phyloP scores from a whole-genome alignment of 139 green algal genomes.

The Pseudopediastrum boryanum region DNA sequence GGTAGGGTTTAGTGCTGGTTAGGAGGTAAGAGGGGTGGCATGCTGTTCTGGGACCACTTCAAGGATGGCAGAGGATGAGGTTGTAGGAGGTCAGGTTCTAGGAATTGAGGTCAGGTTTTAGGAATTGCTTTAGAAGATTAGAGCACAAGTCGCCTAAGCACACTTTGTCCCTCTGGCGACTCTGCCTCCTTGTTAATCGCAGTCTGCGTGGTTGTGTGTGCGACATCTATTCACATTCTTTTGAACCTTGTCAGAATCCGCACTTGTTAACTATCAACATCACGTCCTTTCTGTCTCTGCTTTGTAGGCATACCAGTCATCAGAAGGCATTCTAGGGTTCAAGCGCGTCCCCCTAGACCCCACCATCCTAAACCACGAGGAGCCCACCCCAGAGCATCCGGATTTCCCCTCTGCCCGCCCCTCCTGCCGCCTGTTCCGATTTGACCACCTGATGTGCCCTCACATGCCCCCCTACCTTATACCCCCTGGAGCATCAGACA shows the following conservation, averaged over 20 bases:
- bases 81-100: too few relatives aligned
- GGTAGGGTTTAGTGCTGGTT: neutral
- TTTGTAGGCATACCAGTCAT: slow-evolving; percentile 36
- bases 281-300: neutral
- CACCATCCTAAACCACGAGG: slow-evolving; percentile 17
- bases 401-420: slow-evolving; percentile 13
- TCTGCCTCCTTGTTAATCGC: neutral
- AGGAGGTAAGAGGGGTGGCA: neutral
- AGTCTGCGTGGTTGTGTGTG: neutral
- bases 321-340: slow-evolving; percentile 43
- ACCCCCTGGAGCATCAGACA: neutral
- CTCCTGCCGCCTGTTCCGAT: slow-evolving; percentile 42
- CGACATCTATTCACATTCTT: neutral
- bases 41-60: neutral
- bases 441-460: slow-evolving; percentile 37
- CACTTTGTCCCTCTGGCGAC: neutral
- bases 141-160: too few relatives aligned
- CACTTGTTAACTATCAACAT: neutral
- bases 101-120: too few relatives aligned
- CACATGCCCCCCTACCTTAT: neutral
- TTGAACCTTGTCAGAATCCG: neutral
- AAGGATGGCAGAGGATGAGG: too few relatives aligned
- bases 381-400: slow-evolving; percentile 14
- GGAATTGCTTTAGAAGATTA: too few relatives aligned
- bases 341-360: slow-evolving; percentile 46